Percentiles rank a stretch among this genome's conserved stretches.
phyloP scores from a whole-genome alignment of 2,329 filamentous ascomycete species.

The Fusarium sp. region DNA sequence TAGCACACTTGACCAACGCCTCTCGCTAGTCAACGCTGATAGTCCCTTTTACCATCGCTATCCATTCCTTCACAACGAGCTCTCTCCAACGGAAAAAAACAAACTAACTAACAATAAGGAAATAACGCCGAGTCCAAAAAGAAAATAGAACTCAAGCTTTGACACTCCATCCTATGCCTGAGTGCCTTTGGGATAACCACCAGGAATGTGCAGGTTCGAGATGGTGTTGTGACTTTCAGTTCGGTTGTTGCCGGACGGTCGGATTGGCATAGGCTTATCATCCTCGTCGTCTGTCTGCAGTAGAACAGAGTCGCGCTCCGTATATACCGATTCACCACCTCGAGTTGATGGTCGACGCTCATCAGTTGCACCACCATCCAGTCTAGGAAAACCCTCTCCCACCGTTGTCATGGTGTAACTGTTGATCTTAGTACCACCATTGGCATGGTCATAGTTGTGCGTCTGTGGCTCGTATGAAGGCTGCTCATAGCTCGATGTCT shows the following conservation, averaged over 20 bases:
- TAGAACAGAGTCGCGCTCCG: conserved; percentile 42
- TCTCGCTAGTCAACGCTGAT: conserved; percentile 10
- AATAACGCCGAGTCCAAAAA: conserved; percentile 14
- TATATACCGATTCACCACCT: conserved; percentile 35
- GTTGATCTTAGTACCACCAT: conserved; percentile 24
- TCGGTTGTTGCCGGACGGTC: conserved; percentile 49
- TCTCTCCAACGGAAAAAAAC: conserved; percentile 5
- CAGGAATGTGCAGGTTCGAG: conserved; percentile 77
- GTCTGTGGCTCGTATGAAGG: conserved; percentile 19
- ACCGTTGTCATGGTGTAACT: conserved; percentile 39
- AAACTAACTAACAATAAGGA: conserved; percentile 27
- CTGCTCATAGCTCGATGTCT: conserved; percentile 22
- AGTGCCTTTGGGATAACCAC: conserved; percentile 69
- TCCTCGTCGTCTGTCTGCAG: conserved; percentile 46
- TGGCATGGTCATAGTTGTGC: conserved; percentile 21
- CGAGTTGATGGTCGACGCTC: conserved; percentile 18
- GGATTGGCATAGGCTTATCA: conserved; percentile 32
- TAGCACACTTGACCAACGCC: conserved; percentile 41
- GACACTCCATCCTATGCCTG: conserved; percentile 61
- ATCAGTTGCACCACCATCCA: conserved; percentile 25
- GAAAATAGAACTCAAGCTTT: conserved; percentile 31
- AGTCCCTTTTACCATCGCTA: conserved; percentile 4
- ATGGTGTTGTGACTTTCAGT: conserved; percentile 67
- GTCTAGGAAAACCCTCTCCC: conserved; percentile 45
- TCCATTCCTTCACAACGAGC: conserved; percentile 21